A percentile compares a stretch with the other conserved stretches of the same genome.
phyloP scores from a whole-genome alignment of 768 basidiomycete genomes.

The Aureoboletus auriporus region DNA sequence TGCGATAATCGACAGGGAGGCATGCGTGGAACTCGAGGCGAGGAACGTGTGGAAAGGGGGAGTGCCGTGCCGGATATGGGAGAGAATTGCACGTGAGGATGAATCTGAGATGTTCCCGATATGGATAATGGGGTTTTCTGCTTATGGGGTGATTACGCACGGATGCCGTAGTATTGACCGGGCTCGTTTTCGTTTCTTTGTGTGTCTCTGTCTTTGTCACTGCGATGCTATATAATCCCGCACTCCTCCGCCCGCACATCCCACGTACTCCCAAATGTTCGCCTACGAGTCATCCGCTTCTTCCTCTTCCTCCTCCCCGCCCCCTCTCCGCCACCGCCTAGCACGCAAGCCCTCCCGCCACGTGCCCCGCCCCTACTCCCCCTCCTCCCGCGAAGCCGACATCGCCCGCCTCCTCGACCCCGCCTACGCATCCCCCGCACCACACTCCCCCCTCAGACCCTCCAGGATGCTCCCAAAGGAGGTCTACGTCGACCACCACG shows the following conservation, averaged over 20 bases:
- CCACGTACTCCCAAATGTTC: slow-evolving; percentile 4
- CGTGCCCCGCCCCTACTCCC: slow-evolving; percentile 29
- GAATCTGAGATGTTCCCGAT: slow-evolving; percentile 29
- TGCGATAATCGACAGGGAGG: slow-evolving; percentile 27
- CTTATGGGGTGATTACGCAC: slow-evolving; percentile 30
- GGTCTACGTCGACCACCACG: slow-evolving; percentile 58
- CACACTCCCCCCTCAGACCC: slow-evolving; percentile 21
- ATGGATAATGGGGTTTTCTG: slow-evolving; percentile 10
- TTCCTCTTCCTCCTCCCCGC: slow-evolving; percentile 15
- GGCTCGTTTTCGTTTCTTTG: slow-evolving; percentile 26
- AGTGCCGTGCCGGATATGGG: slow-evolving; percentile 11
- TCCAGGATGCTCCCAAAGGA: slow-evolving; percentile 15
- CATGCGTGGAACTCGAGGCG: slow-evolving; percentile 29
- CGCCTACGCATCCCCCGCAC: slow-evolving; percentile 42
- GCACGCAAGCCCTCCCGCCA: slow-evolving; percentile 23
- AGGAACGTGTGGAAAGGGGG: slow-evolving; percentile 24
- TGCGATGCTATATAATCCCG: slow-evolving; percentile 29
- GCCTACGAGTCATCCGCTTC: slow-evolving; percentile 16
- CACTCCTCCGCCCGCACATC: slow-evolving; percentile 13
- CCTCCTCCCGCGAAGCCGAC: slow-evolving; percentile 43
- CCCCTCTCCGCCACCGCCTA: slow-evolving; percentile 21
- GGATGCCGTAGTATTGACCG: slow-evolving; percentile 22
- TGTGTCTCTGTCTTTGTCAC: slow-evolving; percentile 27
- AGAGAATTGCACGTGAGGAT: slow-evolving; percentile 21
- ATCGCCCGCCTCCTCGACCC: slow-evolving; percentile 65